These are phyloP conservation scores for Coniochaeta sp. DNA, from an alignment of 2,329 filamentous ascomycete species.

Conservation along the genomic window DNA sequence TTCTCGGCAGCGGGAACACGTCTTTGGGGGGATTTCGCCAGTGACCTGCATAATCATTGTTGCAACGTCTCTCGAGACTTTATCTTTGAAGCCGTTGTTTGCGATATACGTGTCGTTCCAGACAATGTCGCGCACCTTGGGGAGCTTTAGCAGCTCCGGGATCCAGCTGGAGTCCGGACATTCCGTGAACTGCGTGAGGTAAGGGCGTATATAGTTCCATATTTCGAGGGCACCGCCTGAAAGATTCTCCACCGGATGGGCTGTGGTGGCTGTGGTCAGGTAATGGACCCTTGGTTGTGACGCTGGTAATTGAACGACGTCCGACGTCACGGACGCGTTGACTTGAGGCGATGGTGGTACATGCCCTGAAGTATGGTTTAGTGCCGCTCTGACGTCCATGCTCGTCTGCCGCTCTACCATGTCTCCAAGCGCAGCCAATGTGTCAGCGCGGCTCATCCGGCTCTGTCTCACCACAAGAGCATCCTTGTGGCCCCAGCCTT, in stretches of 20 bases:
- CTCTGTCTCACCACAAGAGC: slow-evolving; percentile 6
- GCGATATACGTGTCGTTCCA: slow-evolving; percentile 11
- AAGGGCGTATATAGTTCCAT: slow-evolving; percentile 18
- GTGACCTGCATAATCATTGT: slow-evolving; percentile 19
- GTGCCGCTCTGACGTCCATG: slow-evolving; percentile 8
- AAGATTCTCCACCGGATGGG: neutral
- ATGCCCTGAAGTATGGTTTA: neutral
- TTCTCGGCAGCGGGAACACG: slow-evolving; percentile 16
- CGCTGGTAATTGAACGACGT: neutral
- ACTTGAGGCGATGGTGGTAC: neutral
- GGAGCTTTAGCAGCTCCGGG: slow-evolving; percentile 15
- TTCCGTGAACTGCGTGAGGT: slow-evolving; percentile 7
- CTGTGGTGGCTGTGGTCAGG: neutral
- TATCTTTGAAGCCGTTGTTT: slow-evolving; percentile 9
- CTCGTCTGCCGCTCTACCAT: neutral
- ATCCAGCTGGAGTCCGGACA: slow-evolving; percentile 11
- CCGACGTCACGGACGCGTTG: neutral
- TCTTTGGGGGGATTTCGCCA: slow-evolving; percentile 11
- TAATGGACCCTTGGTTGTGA: slow-evolving; percentile 1
- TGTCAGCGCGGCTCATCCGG: too few relatives aligned
- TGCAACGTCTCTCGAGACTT: slow-evolving; percentile 14
- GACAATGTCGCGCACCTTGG: slow-evolving; percentile 14
- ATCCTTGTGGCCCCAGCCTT: neutral
- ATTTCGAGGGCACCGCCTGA: slow-evolving; percentile 4
- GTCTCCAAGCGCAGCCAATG: too few relatives aligned